Evolutionary conservation across 1,284 basidiomycete species (phyloP), one percentile per base, ranked within the genome.

Genomic region (Neonothopanus nambi): DNA sequence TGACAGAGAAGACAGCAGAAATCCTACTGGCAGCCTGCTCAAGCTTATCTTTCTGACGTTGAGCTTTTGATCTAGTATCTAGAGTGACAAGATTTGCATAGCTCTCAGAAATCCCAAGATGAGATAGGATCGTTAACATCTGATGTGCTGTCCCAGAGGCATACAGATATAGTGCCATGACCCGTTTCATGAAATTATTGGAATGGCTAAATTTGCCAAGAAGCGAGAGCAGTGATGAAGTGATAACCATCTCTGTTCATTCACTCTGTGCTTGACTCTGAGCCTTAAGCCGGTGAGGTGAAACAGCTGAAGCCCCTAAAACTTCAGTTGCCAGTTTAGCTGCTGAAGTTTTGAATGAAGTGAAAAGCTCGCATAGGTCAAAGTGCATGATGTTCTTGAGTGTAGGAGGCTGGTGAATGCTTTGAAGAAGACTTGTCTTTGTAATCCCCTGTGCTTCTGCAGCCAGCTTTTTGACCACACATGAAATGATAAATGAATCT

Each of bases 111-210:
- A 67, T 35, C 0, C 69, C 65, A 0, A 70, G 33, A 33, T 61
- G 63, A 1, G 61, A 59, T 15, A 69, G 36, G 3, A 71, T 62
- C 17, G 57, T 50, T 17, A 70, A 63, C 0, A 52, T 51, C 54
- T 72, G 70, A 1, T 67, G 61, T 13, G 61, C 57, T 0, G 65
- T 61, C 0, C 70, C 69, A 0, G 62, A 62, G 0, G 64, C 66
- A 45, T 69, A 70, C 3, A 75, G 60, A 47, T 70, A 74, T 2
- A 71, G 54, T 1, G 58, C 65, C n/a, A 67, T 45, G 17, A 70
- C 40, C 5, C 63, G 58, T 30, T 63, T 63, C 0, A 55, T 40
- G 3, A 61, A 54, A 48, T 66, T 70, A 51, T 74, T 73, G 3
- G 38, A 41, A 26, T 66, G 61, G 46, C 70, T 72, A 12, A 62